Evolutionary conservation across 768 basidiomycete genomes (phyloP).

Genomic region (Pleurotus ostreatus): DNA sequence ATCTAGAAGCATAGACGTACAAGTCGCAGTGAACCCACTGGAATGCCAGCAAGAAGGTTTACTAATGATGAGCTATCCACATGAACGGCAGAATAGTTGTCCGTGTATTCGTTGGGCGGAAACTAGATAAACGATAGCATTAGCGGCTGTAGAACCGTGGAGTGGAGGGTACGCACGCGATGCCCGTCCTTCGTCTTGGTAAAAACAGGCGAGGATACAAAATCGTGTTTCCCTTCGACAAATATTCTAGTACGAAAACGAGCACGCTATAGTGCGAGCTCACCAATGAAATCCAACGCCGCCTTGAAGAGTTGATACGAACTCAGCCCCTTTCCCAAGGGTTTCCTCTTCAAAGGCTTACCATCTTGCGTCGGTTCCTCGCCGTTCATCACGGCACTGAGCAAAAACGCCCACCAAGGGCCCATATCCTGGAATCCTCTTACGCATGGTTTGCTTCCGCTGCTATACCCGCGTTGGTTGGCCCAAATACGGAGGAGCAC

Average conservation of each 20-base stretch:
- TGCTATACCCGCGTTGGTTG: conserved; percentile 75
- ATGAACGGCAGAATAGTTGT: conserved; percentile 53
- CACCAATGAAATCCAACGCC: conserved; percentile 79
- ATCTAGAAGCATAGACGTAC: conserved; percentile 33
- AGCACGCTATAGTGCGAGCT: conserved; percentile 17
- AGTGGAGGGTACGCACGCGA: conserved; percentile 33
- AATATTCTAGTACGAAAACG: neutral
- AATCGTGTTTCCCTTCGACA: conserved; percentile 65
- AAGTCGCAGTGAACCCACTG: conserved; percentile 73
- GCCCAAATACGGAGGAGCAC: conserved; percentile 88
- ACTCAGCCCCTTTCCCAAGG: conserved; percentile 77
- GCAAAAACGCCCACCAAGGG: conserved; percentile 61
- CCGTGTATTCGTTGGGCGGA: conserved; percentile 50
- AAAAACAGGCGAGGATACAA: conserved; percentile 51
- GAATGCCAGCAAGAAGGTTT: conserved; percentile 76
- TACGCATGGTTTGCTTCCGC: conserved; percentile 47
- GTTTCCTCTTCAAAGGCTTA: conserved; percentile 38
- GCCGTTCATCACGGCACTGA: conserved; percentile 61
- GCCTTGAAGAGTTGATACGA: conserved; percentile 90
- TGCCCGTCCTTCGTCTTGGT: conserved; percentile 54
- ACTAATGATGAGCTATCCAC: conserved; percentile 75
- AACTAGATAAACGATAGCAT: conserved; percentile 37
- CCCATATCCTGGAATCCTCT: conserved; percentile 70
- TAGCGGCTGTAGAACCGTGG: conserved; percentile 1
- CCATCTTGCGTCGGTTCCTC: conserved; percentile 45